phyloP scores from a whole-genome alignment of 148 eudicot genomes.

The Cornus suecica region DNA sequence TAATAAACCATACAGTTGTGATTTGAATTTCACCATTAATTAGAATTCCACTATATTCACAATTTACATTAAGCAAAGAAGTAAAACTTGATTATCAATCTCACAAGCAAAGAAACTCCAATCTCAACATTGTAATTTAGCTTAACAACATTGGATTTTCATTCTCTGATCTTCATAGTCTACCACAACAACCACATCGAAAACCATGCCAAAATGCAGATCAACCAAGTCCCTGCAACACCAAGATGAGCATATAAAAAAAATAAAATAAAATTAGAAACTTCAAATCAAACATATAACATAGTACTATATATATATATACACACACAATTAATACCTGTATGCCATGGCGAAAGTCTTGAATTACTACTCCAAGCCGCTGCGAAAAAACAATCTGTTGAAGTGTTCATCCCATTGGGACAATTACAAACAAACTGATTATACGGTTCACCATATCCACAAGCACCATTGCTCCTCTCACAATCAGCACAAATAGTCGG shows the following conservation, averaged over 20 bases:
- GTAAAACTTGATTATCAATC: background rate
- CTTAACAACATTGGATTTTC: background rate
- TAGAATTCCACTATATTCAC: background rate
- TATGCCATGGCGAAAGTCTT: slow-evolving; percentile 30
- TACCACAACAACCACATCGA: background rate
- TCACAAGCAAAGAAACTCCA: background rate
- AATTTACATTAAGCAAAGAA: background rate
- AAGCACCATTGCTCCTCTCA: slow-evolving; percentile 74
- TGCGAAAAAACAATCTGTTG: slow-evolving; percentile 61
- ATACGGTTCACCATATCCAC: slow-evolving; percentile 53
- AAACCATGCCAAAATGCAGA: slow-evolving; percentile 23
- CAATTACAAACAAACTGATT: slow-evolving; percentile 68
- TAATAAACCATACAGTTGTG: too few relatives aligned
- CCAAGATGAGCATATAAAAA: background rate
- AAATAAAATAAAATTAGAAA: background rate
- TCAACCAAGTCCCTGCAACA: slow-evolving; percentile 29
- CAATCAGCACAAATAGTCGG: slow-evolving; percentile 60
- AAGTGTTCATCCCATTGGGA: slow-evolving; percentile 59
- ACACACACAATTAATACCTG: slow-evolving; percentile 6
- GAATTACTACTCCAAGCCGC: slow-evolving; percentile 46
- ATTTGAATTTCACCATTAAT: background rate
- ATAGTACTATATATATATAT: background rate
- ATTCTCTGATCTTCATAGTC: background rate
- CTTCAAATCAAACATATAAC: background rate
- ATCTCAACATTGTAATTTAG: slow-evolving; percentile 6